Evolutionary conservation across 2,329 filamentous ascomycete species (phyloP), one percentile per base, ranked within the genome.

Genomic region (Epichloe amarillans): DNA sequence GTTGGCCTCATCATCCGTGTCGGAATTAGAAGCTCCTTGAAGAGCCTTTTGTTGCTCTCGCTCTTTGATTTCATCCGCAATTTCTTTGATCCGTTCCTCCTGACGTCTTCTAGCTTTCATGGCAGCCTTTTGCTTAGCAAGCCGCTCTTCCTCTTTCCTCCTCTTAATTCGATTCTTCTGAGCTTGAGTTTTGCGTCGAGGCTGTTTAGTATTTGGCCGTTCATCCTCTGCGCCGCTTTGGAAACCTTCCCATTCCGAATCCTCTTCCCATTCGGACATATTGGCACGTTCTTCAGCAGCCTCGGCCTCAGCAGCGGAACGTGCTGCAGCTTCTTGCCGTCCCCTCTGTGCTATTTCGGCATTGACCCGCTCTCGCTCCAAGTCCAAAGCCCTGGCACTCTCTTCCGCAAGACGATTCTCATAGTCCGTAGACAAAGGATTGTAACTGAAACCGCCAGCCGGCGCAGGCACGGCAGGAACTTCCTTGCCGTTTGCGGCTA

Each of bases 141-240:
- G 74, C 45, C 83, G 77, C 69, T 96, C 90, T 49, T 87, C 86
- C 62, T 90, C 88, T 72, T 95, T 96, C 64, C 88, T 82, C 55
- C 88, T 78, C 73, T 90, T 88, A 61, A 86, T 83, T 65, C 84
- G 89, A 71, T 97, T 97, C 54, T 89, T 77, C 68, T 97, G 87
- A 1, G 81, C 75, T 47, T 83, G 86, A 2, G 88, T 94, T 73
- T 97, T 97, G 61, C 91, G 77, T 67, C 87, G 79, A 3, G 87
- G 84, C 53, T 83, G 76, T 71, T 95, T 95, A 40, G 56, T 56
- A 10, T 58, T 60, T 54, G 79, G 78, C 61, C 79, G 82, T 61
- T 69, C 61, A 35, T 87, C 84, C 58, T 88, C 84, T 10, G 77
- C 79, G 51, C 88, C 89, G 63, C 88, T 95, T 70, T 95, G 84